Percentiles rank a stretch among this genome's conserved stretches.
Evolutionary conservation across 148 eudicot genomes (phyloP).

Genomic region (Silene uniflora): DNA sequence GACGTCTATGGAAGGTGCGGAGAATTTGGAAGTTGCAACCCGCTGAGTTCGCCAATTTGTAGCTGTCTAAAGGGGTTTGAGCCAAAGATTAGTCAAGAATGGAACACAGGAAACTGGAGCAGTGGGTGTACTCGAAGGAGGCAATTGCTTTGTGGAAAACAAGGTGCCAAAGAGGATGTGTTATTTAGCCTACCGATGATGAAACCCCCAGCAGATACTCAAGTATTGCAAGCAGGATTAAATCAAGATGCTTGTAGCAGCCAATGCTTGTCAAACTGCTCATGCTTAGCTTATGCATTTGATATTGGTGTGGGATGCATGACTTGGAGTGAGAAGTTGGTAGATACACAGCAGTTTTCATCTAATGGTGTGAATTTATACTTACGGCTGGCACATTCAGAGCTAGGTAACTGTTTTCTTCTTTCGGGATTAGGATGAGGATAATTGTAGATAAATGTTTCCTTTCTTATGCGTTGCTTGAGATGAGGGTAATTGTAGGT

Average conservation of each 20-base stretch:
- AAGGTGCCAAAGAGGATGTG: conserved; percentile 34
- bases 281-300: conserved; percentile 50
- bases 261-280: conserved; percentile 42
- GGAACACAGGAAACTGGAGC: conserved; percentile 34
- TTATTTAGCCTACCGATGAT: conserved; percentile 29
- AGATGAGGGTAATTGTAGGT: neutral
- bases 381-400: conserved; percentile 42
- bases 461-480: neutral
- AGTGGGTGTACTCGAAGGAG: conserved; percentile 41
- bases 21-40: conserved; percentile 29
- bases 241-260: conserved; percentile 18
- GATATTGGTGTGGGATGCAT: conserved; percentile 45
- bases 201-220: conserved; percentile 32
- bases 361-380: conserved; percentile 42
- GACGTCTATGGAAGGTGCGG: conserved; percentile 41
- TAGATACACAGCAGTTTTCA: conserved; percentile 37
- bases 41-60: conserved; percentile 27
- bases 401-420: conserved; percentile 35
- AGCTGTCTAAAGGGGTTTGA: conserved; percentile 38
- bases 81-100: conserved; percentile 26
- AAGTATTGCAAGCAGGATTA: conserved; percentile 12
- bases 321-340: conserved; percentile 42
- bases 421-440: neutral
- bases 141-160: conserved; percentile 24
- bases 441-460: neutral